These are phyloP conservation scores for Neofusicoccum sp. DNA, from an alignment of 2,329 filamentous ascomycete genomes.

Conservation along the genomic window DNA sequence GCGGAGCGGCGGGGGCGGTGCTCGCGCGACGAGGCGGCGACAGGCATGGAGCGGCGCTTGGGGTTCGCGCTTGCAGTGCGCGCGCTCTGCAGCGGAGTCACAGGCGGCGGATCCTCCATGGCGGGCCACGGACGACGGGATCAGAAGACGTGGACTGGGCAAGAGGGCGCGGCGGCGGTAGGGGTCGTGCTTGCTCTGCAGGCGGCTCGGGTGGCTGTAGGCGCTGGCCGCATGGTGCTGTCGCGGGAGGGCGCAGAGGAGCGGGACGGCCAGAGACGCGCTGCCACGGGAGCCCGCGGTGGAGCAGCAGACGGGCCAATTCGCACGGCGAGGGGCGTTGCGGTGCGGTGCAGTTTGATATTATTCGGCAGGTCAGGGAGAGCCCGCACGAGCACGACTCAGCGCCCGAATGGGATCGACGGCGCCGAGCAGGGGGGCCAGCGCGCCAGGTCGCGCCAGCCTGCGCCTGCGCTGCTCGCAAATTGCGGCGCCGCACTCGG, in stretches of 20 bases:
- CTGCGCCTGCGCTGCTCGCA: not conserved
- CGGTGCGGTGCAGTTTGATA: not conserved
- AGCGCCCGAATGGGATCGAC: not conserved
- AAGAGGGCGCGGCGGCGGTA: constrained; percentile 1
- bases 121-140: not conserved
- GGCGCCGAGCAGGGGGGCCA: not conserved
- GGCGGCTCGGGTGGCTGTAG: constrained; percentile 2
- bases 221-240: constrained; percentile 1
- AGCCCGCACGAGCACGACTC: constrained; percentile 2
- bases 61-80: constrained; percentile 4
- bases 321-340: not conserved
- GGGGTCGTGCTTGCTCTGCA: constrained; percentile 2
- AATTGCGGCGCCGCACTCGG: constrained; percentile 6
- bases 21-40: constrained; percentile 21
- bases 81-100: not conserved
- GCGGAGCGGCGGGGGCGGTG: constrained; percentile 28
- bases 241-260: not conserved
- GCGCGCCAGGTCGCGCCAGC: not conserved
- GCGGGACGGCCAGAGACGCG: not conserved
- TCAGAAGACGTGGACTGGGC: not conserved
- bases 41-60: constrained; percentile 29
- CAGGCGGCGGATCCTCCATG: constrained; percentile 13
- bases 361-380: constrained; percentile 12
- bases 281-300: constrained; percentile 4
- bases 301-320: constrained; percentile 6